A percentile compares a stretch with the other conserved stretches of the same genome.
These are phyloP conservation scores for Coniochaeta sp. DNA, from an alignment of 2,329 filamentous ascomycete genomes.

Conservation along the genomic window DNA sequence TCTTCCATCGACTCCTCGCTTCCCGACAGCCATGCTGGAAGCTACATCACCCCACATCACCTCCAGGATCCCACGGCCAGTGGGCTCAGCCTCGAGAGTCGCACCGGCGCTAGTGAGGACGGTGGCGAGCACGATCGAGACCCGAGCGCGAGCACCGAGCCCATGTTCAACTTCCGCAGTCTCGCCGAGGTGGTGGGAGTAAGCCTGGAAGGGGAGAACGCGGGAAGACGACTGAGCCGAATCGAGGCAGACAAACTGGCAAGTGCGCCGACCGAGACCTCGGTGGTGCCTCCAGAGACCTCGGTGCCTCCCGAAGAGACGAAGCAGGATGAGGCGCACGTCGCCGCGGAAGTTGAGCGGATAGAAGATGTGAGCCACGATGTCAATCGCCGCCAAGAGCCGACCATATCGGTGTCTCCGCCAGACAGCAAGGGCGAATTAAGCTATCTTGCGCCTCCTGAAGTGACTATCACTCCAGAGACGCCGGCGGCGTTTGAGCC, in stretches of 20 bases:
- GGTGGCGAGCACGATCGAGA: constrained; percentile 42
- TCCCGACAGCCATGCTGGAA: constrained; percentile 56
- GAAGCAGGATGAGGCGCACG: constrained; percentile 22
- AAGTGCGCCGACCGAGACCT: constrained; percentile 2
- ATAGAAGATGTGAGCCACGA: constrained; percentile 19
- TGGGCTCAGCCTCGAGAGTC: constrained; percentile 41
- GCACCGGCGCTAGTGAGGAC: constrained; percentile 31
- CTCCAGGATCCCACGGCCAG: constrained; percentile 44
- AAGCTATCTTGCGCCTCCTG: constrained; percentile 23
- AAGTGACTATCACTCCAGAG: constrained; percentile 41
- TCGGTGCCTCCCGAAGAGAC: constrained; percentile 9
- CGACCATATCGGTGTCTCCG: constrained; percentile 10
- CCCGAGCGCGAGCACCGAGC: constrained; percentile 50
- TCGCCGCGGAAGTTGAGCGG: constrained; percentile 26
- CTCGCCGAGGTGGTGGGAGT: constrained; percentile 77
- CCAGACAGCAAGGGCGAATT: constrained; percentile 5
- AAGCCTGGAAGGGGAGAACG: constrained; percentile 42
- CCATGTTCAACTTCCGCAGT: constrained; percentile 88
- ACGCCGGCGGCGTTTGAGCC: constrained; percentile 32
- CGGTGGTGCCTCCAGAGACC: background rate
- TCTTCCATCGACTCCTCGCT: constrained; percentile 77
- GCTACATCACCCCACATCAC: constrained; percentile 32
- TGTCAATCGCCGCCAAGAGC: constrained; percentile 8
- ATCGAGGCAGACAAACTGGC: constrained; percentile 17
- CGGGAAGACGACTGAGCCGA: constrained; percentile 22